Base-by-base conservation (phyloP, 306 rosid genomes). In the Sophora flavescens region DNA sequence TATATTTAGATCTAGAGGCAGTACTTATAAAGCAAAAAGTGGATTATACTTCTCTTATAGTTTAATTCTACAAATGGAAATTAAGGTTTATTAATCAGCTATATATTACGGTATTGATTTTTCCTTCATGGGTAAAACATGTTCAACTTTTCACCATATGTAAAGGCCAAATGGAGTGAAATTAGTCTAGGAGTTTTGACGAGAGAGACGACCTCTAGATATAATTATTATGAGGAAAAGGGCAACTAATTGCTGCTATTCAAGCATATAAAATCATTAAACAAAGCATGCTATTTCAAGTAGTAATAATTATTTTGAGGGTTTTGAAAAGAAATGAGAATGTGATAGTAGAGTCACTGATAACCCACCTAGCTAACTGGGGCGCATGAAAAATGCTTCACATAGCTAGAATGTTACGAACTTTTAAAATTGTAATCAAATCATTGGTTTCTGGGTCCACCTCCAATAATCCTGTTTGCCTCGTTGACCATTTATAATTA, bases 361-460 rank as follows among this genome's bases (percentile, higher is more conserved):
- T 68, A 76, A 81, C 77, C 81, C 71, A 80, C 76, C 18, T 38
- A 28, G 15, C 62, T 50, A 68, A 73, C 57, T 47, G 75, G 63
- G 45, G 53, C 62, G 73, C 52, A 72, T 66, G 70, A 36, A 68
- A 48, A 77, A 72, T 30, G 71, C 63, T 77, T 36, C 73, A 33
- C 35, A 51, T 38, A 41, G 6, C 14, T 32, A 63, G 61, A 54
- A 76, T 66, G 39, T 12, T 52, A 52, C 32, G 56, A 74, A 63
- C 83, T 81, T 81, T 78, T 56, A 63, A 30, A 30, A 57, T 76
- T 39, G 73, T 70, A 82, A 59, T 72, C 69, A 80, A 79, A 85
- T 53, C 70, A 63, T 76, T 54, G 68, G 54, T 17, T 75, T 44
- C 44, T 64, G 82, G 78, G 76, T 56, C 86, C 84, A 71, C 79